These are phyloP conservation scores for Phytophthora pseudosyringae DNA, from an alignment of 352 stramenopile genomes.

Conservation along the genomic window DNA sequence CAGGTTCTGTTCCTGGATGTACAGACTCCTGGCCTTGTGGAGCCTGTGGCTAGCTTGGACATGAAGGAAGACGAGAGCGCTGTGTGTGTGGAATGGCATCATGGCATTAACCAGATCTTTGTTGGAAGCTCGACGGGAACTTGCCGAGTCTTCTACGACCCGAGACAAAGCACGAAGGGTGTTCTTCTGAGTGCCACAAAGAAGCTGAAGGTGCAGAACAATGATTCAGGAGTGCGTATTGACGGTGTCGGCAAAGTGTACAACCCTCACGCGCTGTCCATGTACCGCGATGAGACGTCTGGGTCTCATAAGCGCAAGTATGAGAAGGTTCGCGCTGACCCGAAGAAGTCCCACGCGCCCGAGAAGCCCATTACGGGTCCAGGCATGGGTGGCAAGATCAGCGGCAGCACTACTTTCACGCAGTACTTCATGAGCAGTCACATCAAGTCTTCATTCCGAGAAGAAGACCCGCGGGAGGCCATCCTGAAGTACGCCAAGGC, in stretches of 20 bases:
- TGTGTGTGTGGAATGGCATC: slow-evolving; percentile 85
- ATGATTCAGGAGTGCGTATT: slow-evolving; percentile 72
- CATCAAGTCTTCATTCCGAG: slow-evolving; percentile 85
- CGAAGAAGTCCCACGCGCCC: slow-evolving; percentile 76
- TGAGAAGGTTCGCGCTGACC: slow-evolving; percentile 67
- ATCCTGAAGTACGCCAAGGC: slow-evolving; percentile 88
- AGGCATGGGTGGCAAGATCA: slow-evolving; percentile 81
- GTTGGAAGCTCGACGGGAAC: slow-evolving; percentile 69
- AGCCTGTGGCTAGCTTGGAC: slow-evolving; percentile 63
- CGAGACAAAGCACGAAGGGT: slow-evolving; percentile 73
- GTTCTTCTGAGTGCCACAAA: slow-evolving; percentile 85
- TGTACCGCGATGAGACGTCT: slow-evolving; percentile 76
- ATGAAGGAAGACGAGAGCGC: slow-evolving; percentile 86
- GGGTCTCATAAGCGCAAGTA: slow-evolving; percentile 75
- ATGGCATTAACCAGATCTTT: slow-evolving; percentile 85
- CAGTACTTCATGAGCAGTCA: slow-evolving; percentile 91
- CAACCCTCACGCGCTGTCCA: slow-evolving; percentile 80
- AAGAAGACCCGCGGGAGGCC: slow-evolving; percentile 86
- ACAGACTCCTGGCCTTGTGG: slow-evolving; percentile 53
- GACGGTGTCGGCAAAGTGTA: slow-evolving; percentile 75
- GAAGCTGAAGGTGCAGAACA: slow-evolving; percentile 64
- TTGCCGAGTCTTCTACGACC: slow-evolving; percentile 80
- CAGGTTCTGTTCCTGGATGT: slow-evolving; percentile 83
- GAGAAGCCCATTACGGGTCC: slow-evolving; percentile 79
- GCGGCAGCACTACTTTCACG: slow-evolving; percentile 83